Base-by-base conservation (phyloP, 1,139 yeast genomes). In the Maudiozyma humilis region DNA sequence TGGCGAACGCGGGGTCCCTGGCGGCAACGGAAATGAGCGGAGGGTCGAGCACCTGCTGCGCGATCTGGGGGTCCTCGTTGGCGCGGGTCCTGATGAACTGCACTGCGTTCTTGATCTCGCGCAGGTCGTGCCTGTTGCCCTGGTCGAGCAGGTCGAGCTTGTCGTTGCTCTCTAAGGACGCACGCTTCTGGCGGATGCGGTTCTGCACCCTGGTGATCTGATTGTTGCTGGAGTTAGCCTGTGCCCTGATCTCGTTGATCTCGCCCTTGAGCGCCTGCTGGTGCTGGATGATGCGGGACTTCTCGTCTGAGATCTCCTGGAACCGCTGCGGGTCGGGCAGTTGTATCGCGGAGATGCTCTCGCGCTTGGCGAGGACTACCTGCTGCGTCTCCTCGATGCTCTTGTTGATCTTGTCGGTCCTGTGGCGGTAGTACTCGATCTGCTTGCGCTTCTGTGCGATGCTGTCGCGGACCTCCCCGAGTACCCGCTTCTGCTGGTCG, bases 21-120 rank as follows among this genome's bases (percentile, higher is more conserved):
- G 79, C 75, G 17, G 74, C 70, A 38, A 93, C 70, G 0, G 84
- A 71, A 33, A 87, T 68, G n/a, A 80, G 67, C 0, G 96, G 93
- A 1, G 95, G 93, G 55, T 83, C 95, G 50, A 69, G 76, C 44
- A 83, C 78, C 8, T 59, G 59, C 0, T 65, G 65, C 34, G 64
- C 57, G 41, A 75, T 67, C 14, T 67, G 63, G 20, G 36, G 16
- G 14, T 16, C 16, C 16, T 32, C 32, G 6, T 29, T 16, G 5
- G 18, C 23, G 60, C 54, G 34, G 68, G 57, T 8, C 43, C 73
- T 59, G 20, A 78, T 55, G 45, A 67, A 57, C 32, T 53, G 49
- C 4, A 74, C 69, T 0, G 79, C 79, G 12, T 56, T 52, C 36
- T 66, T 56, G 3, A 63, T 51, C 29, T 62, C 63, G 34, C 57